Conservation (phyloP, 208 protist species). For the Wallacemonas sp. region DNA sequence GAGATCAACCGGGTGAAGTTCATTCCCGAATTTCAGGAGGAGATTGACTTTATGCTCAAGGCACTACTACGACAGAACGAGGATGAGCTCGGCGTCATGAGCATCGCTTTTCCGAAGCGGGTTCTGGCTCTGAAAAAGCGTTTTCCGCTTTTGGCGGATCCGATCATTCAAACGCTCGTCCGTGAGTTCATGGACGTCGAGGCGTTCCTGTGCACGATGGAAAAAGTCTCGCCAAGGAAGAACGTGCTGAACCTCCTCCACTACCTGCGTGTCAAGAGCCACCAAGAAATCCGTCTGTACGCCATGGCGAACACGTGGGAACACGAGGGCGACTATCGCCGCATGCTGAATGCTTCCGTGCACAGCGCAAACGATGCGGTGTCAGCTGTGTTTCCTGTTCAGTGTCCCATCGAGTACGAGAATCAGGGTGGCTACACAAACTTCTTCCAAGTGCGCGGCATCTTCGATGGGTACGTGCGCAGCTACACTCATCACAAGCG, state of each 20-base stretch:
- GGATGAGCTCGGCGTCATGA: slow-evolving; percentile 59
- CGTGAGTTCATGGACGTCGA: slow-evolving; percentile 64
- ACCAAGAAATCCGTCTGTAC: slow-evolving; percentile 75
- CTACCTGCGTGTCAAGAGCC: slow-evolving; percentile 70
- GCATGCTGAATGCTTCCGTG: slow-evolving; percentile 47
- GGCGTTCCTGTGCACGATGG: slow-evolving; percentile 68
- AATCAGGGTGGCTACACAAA: slow-evolving; percentile 12
- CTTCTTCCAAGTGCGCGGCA: slow-evolving; percentile 61
- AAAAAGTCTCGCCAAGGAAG: slow-evolving; percentile 72
- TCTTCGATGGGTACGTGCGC: slow-evolving; percentile 77
- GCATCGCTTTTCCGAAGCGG: slow-evolving; percentile 54
- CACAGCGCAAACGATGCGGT: slow-evolving; percentile 31
- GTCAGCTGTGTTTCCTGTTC: slow-evolving; percentile 41
- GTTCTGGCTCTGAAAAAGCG: slow-evolving; percentile 46
- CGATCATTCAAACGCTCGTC: slow-evolving; percentile 64
- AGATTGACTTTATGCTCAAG: slow-evolving; percentile 62
- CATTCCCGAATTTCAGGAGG: slow-evolving; percentile 38
- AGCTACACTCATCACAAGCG: slow-evolving; percentile 73
- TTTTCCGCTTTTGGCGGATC: slow-evolving; percentile 58
- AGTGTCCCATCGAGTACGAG: slow-evolving; percentile 60
- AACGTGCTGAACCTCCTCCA: slow-evolving; percentile 82
- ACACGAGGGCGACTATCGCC: slow-evolving; percentile 71
- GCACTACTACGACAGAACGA: slow-evolving; percentile 54
- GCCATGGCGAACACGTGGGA: slow-evolving; percentile 80
- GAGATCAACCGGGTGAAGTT: slow-evolving; percentile 75